These are phyloP conservation scores for Scenedesmus sp. DNA, from an alignment of 163 green algal species.

Conservation along the genomic window DNA sequence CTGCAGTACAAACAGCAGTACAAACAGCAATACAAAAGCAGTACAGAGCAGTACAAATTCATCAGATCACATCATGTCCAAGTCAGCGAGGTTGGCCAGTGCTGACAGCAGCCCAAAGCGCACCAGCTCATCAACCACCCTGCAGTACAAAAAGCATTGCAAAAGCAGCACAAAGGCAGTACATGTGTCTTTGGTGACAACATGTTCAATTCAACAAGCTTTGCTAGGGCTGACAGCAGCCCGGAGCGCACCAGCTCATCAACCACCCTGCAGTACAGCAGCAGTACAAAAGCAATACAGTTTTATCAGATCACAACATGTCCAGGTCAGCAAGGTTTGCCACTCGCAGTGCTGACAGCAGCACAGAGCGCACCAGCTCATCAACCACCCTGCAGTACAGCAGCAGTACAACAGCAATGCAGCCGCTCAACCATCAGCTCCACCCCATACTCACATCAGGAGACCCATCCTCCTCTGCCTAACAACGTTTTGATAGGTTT, in stretches of 20 bases:
- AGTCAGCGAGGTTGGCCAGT: not conserved
- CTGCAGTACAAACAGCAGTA: not conserved
- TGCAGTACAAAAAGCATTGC: not conserved
- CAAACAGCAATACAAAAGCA: not conserved
- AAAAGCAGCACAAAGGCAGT: not conserved
- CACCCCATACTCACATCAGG: not conserved
- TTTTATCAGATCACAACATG: not conserved
- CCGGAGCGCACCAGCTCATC: not conserved
- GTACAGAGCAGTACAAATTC: not conserved
- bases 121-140: conserved; percentile 23
- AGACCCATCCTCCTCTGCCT: no score
- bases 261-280: not conserved
- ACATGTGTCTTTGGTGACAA: not conserved
- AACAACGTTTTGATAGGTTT: no score
- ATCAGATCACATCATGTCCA: not conserved
- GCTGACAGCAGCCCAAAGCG: not conserved
- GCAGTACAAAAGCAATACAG: not conserved
- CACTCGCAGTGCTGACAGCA: not conserved
- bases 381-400: not conserved
- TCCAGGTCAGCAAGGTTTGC: not conserved
- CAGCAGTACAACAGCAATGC: not conserved
- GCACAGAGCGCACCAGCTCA: not conserved
- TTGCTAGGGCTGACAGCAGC: not conserved
- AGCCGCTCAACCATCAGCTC: not conserved
- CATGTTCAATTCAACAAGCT: not conserved